Base-by-base conservation (phyloP, 306 rosid species). In the Phaseolus lunatus region DNA sequence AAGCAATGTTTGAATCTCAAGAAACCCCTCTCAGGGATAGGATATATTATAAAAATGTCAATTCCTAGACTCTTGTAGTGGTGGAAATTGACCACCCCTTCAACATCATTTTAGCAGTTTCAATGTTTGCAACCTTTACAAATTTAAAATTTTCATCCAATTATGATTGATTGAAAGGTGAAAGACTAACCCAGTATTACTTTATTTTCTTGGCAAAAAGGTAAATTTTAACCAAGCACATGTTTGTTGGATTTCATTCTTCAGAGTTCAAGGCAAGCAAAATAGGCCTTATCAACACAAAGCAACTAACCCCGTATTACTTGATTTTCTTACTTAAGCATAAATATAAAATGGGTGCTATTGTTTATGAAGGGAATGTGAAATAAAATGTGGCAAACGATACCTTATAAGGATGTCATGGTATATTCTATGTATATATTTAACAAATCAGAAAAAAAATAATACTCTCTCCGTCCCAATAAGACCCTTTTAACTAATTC, bases 391-490 rank as follows among this genome's bases (percentile, higher is more conserved):
- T 49, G 8, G 41, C 53, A 53, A 11, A 7, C 39, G 24, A 41
- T 80, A 49, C 54, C 24, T 43, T 10, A 45, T 19, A 43, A 72
- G 65, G 52, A 24, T 18, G 57, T 75, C 9, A 5, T 37, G 78
- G 43, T 19, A 63, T 49, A 69, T 70, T 52, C 20, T 35, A 47
- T 50, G 9, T 33, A 33, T 9, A 49, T 15, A 37, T 57, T 48
- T 29, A 57, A 50, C 7, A 75, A 29, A 47, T 66, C 58, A 78
- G 72, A 67, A 56, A 13, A 67, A 48, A 57, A 73, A 35, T 16
- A 37, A 31, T 7, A 31, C 35, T 37, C 43, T 8, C 9, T 37
- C 43, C 10, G 43, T 37, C 43, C 43, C 11, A 6, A 33, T 33
- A 33, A 33, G 10, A 37, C 44, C 44, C 44, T 39, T 39, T 39